A percentile compares a stretch with the other conserved stretches of the same genome.
Evolutionary conservation across 2,329 filamentous ascomycete species (phyloP).

Genomic region (Trichophyton schoenleinii): DNA sequence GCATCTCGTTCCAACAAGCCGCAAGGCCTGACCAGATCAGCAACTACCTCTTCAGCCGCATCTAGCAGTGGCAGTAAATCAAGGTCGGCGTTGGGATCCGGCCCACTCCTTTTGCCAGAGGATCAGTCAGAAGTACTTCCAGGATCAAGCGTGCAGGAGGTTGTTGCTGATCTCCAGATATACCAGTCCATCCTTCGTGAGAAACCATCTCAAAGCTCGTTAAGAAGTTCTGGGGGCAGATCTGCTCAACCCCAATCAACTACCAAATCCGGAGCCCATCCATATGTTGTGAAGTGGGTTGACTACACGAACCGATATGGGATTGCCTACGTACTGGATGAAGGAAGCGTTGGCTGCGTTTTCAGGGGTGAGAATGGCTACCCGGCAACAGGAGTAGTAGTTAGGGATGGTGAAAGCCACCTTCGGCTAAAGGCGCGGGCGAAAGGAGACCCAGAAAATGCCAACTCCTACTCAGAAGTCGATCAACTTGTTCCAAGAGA

Average conservation of each 20-base stretch:
- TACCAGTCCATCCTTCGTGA: constrained; percentile 28
- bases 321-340: constrained; percentile 40
- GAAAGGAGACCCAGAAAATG: constrained; percentile 20
- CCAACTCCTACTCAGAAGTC: constrained; percentile 26
- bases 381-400: constrained; percentile 34
- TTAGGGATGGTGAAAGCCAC: constrained; percentile 36
- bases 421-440: constrained; percentile 34
- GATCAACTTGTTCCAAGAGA: constrained; percentile 34
- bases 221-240: constrained; percentile 12
- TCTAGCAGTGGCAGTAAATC: constrained; percentile 7
- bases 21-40: not conserved
- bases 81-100: constrained; percentile 18
- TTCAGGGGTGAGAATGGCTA: constrained; percentile 36
- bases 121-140: constrained; percentile 28
- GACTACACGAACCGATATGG: constrained; percentile 42
- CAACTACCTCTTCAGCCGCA: not conserved
- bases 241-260: constrained; percentile 18
- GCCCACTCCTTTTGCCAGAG: constrained; percentile 27
- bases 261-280: constrained; percentile 24
- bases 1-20: not conserved
- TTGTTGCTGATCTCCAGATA: constrained; percentile 27
- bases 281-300: constrained; percentile 42
- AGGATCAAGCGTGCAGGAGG: constrained; percentile 28
- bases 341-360: constrained; percentile 39
- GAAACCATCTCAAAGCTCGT: constrained; percentile 11